phyloP scores from a whole-genome alignment of 768 basidiomycete species.

The Pulveroboletus sp. region DNA sequence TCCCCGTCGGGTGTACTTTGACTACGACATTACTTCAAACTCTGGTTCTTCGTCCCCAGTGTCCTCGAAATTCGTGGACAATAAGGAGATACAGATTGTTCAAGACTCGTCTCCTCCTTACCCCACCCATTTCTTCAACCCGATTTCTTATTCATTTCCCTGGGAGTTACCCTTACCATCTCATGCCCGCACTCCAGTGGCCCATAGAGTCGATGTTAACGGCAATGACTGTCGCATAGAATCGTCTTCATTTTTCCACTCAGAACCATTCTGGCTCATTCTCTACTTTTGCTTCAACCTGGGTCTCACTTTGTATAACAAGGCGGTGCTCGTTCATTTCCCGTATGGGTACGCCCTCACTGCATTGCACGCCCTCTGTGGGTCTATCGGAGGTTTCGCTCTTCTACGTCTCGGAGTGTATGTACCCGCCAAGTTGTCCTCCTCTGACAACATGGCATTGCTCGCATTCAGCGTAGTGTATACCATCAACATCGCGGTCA shows the following conservation, averaged over 20 bases:
- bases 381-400: slow-evolving; percentile 72
- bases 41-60: not conserved
- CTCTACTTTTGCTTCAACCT: slow-evolving; percentile 92
- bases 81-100: not conserved
- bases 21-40: slow-evolving; percentile 14
- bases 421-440: slow-evolving; percentile 49
- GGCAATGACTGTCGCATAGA: slow-evolving; percentile 12
- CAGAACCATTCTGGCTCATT: slow-evolving; percentile 56
- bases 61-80: slow-evolving; percentile 7
- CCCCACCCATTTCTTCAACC: slow-evolving; percentile 2
- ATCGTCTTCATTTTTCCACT: slow-evolving; percentile 22
- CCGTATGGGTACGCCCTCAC: slow-evolving; percentile 97
- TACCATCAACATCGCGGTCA: slow-evolving; percentile 91
- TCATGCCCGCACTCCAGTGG: slow-evolving; percentile 1
- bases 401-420: slow-evolving; percentile 58
- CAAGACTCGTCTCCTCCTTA: not conserved
- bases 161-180: slow-evolving; percentile 19
- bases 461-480: slow-evolving; percentile 85
- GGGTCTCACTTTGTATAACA: slow-evolving; percentile 91
- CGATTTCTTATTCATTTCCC: slow-evolving; percentile 12
- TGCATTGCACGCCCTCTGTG: slow-evolving; percentile 85
- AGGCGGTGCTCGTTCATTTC: slow-evolving; percentile 84
- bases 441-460: slow-evolving; percentile 56
- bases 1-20: slow-evolving; percentile 21
- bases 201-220: not conserved